phyloP scores from a whole-genome alignment of 768 basidiomycete species.

The Heimioporus sp. region DNA sequence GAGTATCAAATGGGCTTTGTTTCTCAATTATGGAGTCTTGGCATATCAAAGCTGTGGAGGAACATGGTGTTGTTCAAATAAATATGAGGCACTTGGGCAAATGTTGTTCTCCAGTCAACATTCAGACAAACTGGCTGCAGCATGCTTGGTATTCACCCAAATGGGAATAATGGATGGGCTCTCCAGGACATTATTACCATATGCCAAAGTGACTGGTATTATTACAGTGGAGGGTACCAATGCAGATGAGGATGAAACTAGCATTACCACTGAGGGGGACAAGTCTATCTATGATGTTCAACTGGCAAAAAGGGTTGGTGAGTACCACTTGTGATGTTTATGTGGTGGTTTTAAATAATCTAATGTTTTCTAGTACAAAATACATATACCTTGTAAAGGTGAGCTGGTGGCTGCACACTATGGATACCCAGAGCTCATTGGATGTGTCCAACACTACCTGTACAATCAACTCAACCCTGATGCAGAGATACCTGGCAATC shows the following conservation, averaged over 20 bases:
- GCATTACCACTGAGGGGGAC: neutral
- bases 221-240: too few species aligned
- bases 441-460: neutral
- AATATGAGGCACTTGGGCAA: neutral
- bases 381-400: neutral
- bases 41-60: slow-evolving; percentile 5
- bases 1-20: slow-evolving; percentile 35
- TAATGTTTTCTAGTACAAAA: neutral
- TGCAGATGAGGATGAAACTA: neutral
- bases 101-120: neutral
- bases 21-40: slow-evolving; percentile 34
- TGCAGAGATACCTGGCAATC: neutral
- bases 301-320: neutral
- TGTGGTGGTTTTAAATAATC: neutral
- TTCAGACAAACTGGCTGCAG: neutral
- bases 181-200: neutral
- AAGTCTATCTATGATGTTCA: neutral
- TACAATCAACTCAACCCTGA: neutral
- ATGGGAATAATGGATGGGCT: neutral
- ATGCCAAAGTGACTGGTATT: too few species aligned
- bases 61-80: neutral
- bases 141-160: neutral
- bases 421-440: too few species aligned
- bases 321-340: neutral
- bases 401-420: neutral